A percentile compares a stretch with the other conserved stretches of the same genome.
phyloP scores from a whole-genome alignment of 768 basidiomycete species.

The Lyophyllum atratum region DNA sequence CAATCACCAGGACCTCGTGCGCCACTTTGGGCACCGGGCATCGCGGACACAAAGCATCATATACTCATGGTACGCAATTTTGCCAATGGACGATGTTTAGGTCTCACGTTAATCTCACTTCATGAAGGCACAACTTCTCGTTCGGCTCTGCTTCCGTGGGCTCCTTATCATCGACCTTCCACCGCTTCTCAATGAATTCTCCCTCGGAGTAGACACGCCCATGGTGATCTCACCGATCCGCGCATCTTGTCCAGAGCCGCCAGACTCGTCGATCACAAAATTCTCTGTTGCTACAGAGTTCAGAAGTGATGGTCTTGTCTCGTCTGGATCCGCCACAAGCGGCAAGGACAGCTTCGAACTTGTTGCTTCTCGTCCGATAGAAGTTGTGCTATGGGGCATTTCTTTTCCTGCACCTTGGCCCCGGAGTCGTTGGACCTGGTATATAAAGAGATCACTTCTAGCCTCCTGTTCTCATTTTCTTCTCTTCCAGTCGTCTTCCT shows the following conservation, averaged over 20 bases:
- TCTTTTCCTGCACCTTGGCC: constrained; percentile 12
- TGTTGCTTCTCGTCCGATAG: constrained; percentile 12
- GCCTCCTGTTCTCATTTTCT: not conserved
- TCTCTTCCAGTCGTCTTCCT: not conserved
- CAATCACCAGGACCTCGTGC: not conserved
- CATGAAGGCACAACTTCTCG: not conserved
- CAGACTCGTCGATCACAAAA: not conserved
- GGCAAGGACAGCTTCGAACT: constrained; percentile 1
- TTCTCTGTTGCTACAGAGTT: not conserved
- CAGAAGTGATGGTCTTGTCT: not conserved
- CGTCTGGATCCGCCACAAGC: not conserved
- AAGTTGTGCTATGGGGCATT: constrained; percentile 10
- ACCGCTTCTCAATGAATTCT: constrained; percentile 1
- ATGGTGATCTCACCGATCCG: constrained; percentile 23
- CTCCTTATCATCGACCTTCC: not conserved
- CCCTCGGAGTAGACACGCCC: constrained; percentile 12
- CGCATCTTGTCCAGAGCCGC: constrained; percentile 21
- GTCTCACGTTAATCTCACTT: not conserved
- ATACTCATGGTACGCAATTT: not conserved
- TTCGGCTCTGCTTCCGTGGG: no score
- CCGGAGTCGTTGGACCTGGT: constrained; percentile 6
- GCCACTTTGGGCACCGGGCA: not conserved
- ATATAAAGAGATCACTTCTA: constrained; percentile 8
- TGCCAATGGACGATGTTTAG: not conserved
- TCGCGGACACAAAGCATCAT: not conserved